Base-by-base conservation (phyloP, 2,329 filamentous ascomycete species). In the Myriosclerotinia duriaeana region DNA sequence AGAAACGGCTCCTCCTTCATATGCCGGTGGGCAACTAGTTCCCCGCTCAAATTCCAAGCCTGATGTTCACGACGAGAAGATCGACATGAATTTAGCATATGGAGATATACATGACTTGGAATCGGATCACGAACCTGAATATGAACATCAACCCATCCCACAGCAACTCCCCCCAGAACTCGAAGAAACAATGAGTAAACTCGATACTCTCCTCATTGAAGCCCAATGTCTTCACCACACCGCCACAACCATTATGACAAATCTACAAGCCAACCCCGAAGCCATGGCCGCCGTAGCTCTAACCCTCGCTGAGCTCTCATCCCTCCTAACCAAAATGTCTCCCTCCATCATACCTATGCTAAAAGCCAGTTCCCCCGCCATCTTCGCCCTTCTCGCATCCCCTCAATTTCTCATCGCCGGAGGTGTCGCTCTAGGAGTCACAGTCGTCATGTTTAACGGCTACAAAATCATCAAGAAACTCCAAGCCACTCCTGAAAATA, bases 401-500 rank as follows among this genome's bases (percentile, higher is more conserved):
- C 95, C 95, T 0, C 92, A 99, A 75, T 99, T 99, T 76, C 85
- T 97, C 70, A 97, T 99, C 73, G 93, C 93, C 5, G 92, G 91
- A 0, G 91, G 93, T 53, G 87, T 97, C 17, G 92, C 91, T 0
- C 88, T 97, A 0, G 95, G 95, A 17, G 89, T 97, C n/a, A 98
- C 95, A 0, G 88, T 98, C 11, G 92, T 99, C 73, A 93, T 95
- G 77, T 92, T 99, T 68, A 95, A 95, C 64, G 94, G 95, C 6
- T 98, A 92, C 85, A 98, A 97, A 80, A 97, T 99, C 77, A 88
- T 99, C 79, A 96, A 97, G 83, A 89, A 88, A 72, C 91, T 98
- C 71, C 81, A 82, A 73, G 71, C 74, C 46, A 72, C 67, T n/a
- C 56, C 56, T 0, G 67, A 67, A 3, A 70, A 69, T 48, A 69